These are phyloP conservation scores for Nemophila menziesii DNA, from an alignment of 257 asterid species.

Conservation along the genomic window DNA sequence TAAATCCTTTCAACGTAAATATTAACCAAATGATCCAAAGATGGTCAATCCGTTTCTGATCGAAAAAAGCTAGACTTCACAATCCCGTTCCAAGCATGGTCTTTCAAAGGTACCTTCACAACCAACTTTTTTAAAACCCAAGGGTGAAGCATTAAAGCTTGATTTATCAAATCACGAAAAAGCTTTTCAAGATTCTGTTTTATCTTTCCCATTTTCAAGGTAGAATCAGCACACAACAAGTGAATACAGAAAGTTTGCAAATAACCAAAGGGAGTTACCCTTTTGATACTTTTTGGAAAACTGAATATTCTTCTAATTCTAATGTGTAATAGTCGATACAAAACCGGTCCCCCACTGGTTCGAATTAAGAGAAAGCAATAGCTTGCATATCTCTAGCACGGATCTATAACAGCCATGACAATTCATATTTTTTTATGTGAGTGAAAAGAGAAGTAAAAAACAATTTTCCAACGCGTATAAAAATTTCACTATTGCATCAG, in stretches of 20 bases:
- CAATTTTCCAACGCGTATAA: too few relatives aligned
- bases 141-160: constrained; percentile 92
- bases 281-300: constrained; percentile 62
- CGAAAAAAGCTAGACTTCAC: constrained; percentile 42
- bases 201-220: constrained; percentile 36
- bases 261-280: constrained; percentile 77
- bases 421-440: constrained; percentile 92
- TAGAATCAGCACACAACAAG: constrained; percentile 66
- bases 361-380: constrained; percentile 80
- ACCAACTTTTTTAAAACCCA: constrained; percentile 60
- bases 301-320: constrained; percentile 63
- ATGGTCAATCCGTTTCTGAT: constrained; percentile 52
- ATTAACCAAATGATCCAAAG: constrained; percentile 70
- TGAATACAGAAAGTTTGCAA: constrained; percentile 79
- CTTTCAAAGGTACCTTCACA: constrained; percentile 76
- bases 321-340: constrained; percentile 80
- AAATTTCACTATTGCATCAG: constrained; percentile 68
- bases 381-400: constrained; percentile 86
- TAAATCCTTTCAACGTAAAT: constrained; percentile 78
- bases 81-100: constrained; percentile 45
- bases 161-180: constrained; percentile 76
- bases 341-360: constrained; percentile 72
- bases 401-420: constrained; percentile 90
- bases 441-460: constrained; percentile 58
- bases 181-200: constrained; percentile 30